phyloP scores from a whole-genome alignment of 352 stramenopile genomes.

The Elongisporangium anandrum region DNA sequence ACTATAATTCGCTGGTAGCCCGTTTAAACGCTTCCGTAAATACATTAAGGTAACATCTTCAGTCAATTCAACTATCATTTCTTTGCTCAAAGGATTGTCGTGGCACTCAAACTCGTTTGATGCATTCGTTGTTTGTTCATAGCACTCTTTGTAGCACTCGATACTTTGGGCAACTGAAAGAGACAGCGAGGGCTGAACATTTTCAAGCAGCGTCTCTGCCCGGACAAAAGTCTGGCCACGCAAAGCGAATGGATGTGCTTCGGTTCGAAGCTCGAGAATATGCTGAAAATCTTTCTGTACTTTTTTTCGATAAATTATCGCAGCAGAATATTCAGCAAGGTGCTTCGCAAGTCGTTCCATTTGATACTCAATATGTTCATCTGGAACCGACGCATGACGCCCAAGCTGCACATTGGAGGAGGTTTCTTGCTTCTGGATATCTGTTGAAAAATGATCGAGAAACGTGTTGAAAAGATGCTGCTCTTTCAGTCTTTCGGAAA shows the following conservation, averaged over 20 bases:
- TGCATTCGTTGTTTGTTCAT: background rate
- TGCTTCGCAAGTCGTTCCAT: conserved; percentile 30
- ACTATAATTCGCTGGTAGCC: conserved; percentile 20
- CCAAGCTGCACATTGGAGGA: background rate
- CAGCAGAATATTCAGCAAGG: conserved; percentile 16
- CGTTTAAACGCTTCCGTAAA: conserved; percentile 18
- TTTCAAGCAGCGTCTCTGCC: conserved; percentile 16
- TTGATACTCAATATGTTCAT: conserved; percentile 8
- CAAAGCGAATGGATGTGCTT: conserved; percentile 13
- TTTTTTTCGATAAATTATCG: conserved; percentile 12
- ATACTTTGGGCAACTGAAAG: conserved; percentile 13
- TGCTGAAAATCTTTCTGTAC: conserved; percentile 9
- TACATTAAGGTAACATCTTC: conserved; percentile 10
- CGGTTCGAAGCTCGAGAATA: conserved; percentile 7
- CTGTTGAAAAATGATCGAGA: conserved; percentile 1
- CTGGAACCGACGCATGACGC: background rate
- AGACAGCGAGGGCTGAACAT: conserved; percentile 7
- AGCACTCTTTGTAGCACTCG: conserved; percentile 1
- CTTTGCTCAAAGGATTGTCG: background rate
- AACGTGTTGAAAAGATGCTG: conserved; percentile 5
- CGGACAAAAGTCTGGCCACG: conserved; percentile 15
- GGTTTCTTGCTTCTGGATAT: background rate
- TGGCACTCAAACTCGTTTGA: background rate
- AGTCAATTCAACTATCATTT: background rate
- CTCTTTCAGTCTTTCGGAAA: background rate